Evolutionary conservation across 805 yeast species (phyloP).

Genomic region (Kodamaea jinghongensis): DNA sequence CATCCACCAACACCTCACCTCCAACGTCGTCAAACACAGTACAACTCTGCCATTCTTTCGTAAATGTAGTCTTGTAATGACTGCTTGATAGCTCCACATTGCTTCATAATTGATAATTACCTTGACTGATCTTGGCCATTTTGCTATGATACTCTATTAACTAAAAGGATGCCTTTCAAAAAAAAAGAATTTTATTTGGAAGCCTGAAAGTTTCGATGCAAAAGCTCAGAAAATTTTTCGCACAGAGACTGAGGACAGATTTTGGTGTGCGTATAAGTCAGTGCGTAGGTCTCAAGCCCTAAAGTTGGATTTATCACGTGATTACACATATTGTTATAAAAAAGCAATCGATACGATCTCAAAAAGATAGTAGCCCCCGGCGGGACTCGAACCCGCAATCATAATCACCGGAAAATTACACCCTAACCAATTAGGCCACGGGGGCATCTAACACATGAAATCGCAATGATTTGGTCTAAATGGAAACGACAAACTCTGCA

Average conservation of each 20-base stretch:
- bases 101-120: slow-evolving; percentile 33
- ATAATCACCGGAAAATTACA: slow-evolving; percentile 67
- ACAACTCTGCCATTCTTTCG: no score
- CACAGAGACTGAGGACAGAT: neutral
- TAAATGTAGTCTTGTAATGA: no score
- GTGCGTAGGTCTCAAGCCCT: slow-evolving; percentile 7
- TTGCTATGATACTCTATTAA: slow-evolving; percentile 19
- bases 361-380: slow-evolving; percentile 48
- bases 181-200: slow-evolving; percentile 7
- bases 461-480: neutral
- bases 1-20: no score
- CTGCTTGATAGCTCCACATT: no score
- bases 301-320: slow-evolving; percentile 3
- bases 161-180: slow-evolving; percentile 11
- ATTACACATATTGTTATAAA: neutral
- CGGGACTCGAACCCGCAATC: slow-evolving; percentile 83
- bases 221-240: slow-evolving; percentile 10
- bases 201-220: slow-evolving; percentile 5
- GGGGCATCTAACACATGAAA: slow-evolving; percentile 36
- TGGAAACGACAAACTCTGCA: no score
- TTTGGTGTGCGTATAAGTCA: slow-evolving; percentile 2
- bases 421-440: slow-evolving; percentile 77
- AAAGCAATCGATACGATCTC: neutral
- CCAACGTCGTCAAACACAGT: no score
- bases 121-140: slow-evolving; percentile 66